Evolutionary conservation across 495 filamentous ascomycete species (phyloP).

Genomic region (Aspergillus wentii): DNA sequence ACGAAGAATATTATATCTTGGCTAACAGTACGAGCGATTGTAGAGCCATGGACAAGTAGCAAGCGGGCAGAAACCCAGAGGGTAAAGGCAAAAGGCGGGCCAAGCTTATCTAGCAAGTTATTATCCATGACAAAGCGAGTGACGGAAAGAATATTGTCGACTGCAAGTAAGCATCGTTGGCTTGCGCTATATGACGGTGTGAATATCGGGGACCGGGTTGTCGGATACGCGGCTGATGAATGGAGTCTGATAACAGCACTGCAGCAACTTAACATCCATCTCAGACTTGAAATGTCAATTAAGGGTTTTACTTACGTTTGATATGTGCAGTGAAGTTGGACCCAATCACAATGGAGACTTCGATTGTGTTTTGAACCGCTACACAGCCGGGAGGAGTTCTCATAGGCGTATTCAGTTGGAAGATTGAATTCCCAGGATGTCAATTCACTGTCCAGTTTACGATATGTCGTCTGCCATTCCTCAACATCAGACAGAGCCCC

Average conservation of each 20-base stretch:
- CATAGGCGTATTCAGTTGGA: constrained; percentile 67
- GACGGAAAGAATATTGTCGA: constrained; percentile 76
- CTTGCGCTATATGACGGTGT: constrained; percentile 77
- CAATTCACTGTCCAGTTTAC: constrained; percentile 71
- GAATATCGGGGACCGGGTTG: constrained; percentile 79
- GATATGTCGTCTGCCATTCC: constrained; percentile 81
- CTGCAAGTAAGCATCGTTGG: constrained; percentile 74
- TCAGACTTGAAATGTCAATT: too few species aligned
- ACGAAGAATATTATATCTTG: constrained; percentile 75
- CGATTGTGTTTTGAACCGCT: constrained; percentile 56
- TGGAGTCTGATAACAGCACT: constrained; percentile 84
- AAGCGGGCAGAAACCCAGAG: constrained; percentile 89
- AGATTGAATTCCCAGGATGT: constrained; percentile 79
- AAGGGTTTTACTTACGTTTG: constrained; percentile 49
- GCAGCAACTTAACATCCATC: constrained; percentile 17
- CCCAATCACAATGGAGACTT: constrained; percentile 72
- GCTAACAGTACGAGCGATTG: constrained; percentile 74
- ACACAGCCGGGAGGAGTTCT: constrained; percentile 69
- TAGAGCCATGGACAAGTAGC: constrained; percentile 80
- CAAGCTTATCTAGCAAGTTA: constrained; percentile 70
- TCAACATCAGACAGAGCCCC: constrained; percentile 77
- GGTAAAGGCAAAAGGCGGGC: constrained; percentile 83
- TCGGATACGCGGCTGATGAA: constrained; percentile 90
- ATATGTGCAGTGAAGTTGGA: constrained; percentile 83
- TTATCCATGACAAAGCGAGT: constrained; percentile 69